A percentile compares a stretch with the other conserved stretches of the same genome.
Evolutionary conservation across 805 yeast species (phyloP).

Genomic region (Sugiyamaella chiloensis): DNA sequence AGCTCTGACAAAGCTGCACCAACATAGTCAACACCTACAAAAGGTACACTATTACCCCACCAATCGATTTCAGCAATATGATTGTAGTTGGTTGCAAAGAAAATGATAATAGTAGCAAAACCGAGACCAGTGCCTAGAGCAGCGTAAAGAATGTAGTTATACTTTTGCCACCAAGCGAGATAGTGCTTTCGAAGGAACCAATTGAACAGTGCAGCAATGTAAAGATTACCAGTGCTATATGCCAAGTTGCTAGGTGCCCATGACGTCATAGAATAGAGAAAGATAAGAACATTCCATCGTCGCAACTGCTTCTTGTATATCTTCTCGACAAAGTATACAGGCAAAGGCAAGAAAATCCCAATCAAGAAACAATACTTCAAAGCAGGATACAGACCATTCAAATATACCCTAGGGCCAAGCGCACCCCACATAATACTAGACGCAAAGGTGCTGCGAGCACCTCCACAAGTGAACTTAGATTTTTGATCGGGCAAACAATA

Average conservation of each 20-base stretch:
- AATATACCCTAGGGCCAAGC: conserved; percentile 54
- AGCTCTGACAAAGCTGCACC: no score
- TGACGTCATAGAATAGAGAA: no score
- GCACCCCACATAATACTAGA: conserved; percentile 56
- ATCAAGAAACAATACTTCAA: conserved; percentile 60
- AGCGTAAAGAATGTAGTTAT: conserved; percentile 50
- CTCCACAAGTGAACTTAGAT: conserved; percentile 40
- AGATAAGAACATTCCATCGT: no score
- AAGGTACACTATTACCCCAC: no score
- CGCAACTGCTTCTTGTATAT: no score
- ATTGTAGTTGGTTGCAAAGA: background rate
- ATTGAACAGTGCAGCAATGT: conserved; percentile 43
- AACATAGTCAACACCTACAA: no score
- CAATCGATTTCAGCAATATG: background rate
- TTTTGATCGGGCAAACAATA: conserved; percentile 46
- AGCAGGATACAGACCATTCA: conserved; percentile 53
- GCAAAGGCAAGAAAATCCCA: conserved; percentile 36
- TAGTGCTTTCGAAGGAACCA: conserved; percentile 45
- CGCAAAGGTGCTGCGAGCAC: conserved; percentile 41
- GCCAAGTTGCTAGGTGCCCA: conserved; percentile 40
- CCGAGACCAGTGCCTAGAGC: conserved; percentile 43
- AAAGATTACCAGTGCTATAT: conserved; percentile 40
- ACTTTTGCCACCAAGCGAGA: conserved; percentile 53
- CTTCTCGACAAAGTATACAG: conserved; percentile 43
- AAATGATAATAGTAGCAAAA: no score